Percentiles rank a stretch among this genome's conserved stretches.
Evolutionary conservation across 176 grass and related monocot genomes (phyloP).

Genomic region (Phoenix dactylifera): DNA sequence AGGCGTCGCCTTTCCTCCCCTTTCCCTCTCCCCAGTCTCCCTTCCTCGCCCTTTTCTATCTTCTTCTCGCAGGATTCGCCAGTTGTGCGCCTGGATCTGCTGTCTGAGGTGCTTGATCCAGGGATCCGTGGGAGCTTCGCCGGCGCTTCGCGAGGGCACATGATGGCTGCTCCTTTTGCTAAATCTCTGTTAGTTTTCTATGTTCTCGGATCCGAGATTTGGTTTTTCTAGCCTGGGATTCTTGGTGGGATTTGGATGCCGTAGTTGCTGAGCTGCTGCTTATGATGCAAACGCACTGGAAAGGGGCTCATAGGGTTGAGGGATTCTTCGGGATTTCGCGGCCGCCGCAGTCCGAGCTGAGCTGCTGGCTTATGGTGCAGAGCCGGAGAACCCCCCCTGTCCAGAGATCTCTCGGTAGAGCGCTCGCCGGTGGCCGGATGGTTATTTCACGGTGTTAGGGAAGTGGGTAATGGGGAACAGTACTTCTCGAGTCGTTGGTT

Average conservation of each 20-base stretch:
- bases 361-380: not conserved
- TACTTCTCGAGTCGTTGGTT: slow-evolving; percentile 77
- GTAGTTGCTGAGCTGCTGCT: not conserved
- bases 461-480: slow-evolving; percentile 60
- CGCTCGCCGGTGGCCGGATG: not conserved
- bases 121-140: not conserved
- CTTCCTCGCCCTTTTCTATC: slow-evolving; percentile 13
- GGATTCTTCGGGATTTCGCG: not conserved
- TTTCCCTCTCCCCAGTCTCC: slow-evolving; percentile 5
- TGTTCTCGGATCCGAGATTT: no score
- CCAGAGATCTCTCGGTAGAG: not conserved
- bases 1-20: not conserved
- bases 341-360: no score
- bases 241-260: slow-evolving; percentile 1
- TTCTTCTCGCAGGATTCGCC: slow-evolving; percentile 15
- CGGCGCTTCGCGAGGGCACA: not conserved
- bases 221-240: not conserved
- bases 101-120: not conserved
- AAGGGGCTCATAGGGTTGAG: slow-evolving; percentile 6
- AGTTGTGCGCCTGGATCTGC: not conserved
- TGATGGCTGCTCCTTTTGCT: not conserved
- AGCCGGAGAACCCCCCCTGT: not conserved
- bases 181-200: no score
- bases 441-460: no score
- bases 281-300: slow-evolving; percentile 8